phyloP scores from a whole-genome alignment of 176 grass and related monocot species.

The Rhynchospora pubera region DNA sequence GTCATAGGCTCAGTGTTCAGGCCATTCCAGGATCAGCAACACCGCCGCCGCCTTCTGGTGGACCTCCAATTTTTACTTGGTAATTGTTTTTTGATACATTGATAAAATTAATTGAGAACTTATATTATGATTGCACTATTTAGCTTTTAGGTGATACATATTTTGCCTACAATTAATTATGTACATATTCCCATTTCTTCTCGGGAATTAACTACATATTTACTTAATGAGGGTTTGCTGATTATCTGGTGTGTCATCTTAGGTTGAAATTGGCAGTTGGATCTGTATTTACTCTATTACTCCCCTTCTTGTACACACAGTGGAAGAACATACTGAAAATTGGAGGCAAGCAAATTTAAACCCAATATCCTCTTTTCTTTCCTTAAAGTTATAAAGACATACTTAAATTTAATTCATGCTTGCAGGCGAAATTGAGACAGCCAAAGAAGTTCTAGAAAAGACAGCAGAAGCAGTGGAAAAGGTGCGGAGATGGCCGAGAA shows the following conservation, averaged over 20 bases:
- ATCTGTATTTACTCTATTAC: conserved; percentile 23
- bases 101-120: not conserved
- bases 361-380: not conserved
- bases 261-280: conserved; percentile 52
- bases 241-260: not conserved
- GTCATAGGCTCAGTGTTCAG: too few relatives aligned
- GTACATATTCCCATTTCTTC: too few relatives aligned
- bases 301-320: conserved; percentile 44
- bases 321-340: conserved; percentile 47
- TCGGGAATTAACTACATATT: not conserved
- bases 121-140: not conserved
- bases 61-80: conserved; percentile 42
- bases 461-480: conserved; percentile 48
- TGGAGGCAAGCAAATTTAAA: conserved; percentile 24
- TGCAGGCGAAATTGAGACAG: conserved; percentile 56
- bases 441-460: conserved; percentile 30
- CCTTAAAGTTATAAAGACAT: not conserved
- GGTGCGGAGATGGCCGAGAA: conserved; percentile 37
- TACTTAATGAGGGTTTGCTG: not conserved
- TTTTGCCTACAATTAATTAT: too few relatives aligned
- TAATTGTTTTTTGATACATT: conserved; percentile 2
- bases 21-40: not conserved
- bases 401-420: not conserved
- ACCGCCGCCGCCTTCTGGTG: not conserved
- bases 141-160: too few relatives aligned